Conservation (phyloP, 371 early-diverging fungal species). For the Circinella minor region DNA sequence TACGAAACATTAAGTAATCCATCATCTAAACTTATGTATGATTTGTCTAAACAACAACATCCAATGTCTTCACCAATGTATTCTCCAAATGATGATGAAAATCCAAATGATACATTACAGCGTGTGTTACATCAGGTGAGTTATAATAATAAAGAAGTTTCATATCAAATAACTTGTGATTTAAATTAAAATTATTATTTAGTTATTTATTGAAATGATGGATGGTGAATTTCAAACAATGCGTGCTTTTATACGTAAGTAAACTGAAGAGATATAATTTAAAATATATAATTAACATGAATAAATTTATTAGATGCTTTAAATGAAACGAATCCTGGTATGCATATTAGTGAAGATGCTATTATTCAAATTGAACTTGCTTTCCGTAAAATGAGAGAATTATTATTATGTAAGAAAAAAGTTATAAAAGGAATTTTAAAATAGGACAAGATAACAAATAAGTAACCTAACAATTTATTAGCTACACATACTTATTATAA, state of each 20-base stretch:
- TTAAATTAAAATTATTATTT: neutral
- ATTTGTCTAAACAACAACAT: slow-evolving; percentile 35
- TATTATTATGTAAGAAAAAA: slow-evolving; percentile 56
- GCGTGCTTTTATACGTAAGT: slow-evolving; percentile 66
- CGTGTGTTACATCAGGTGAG: slow-evolving; percentile 62
- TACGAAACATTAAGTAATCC: slow-evolving; percentile 70
- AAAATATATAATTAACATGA: neutral
- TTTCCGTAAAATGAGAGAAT: slow-evolving; percentile 59
- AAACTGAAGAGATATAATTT: too few species aligned
- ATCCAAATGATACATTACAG: slow-evolving; percentile 56
- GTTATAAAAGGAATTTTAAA: too few species aligned
- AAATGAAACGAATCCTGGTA: slow-evolving; percentile 55
- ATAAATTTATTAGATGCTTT: slow-evolving; percentile 35
- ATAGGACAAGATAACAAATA: neutral
- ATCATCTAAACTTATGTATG: slow-evolving; percentile 57
- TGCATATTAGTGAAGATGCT: slow-evolving; percentile 66
- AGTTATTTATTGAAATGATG: slow-evolving; percentile 69
- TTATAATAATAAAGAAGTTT: neutral
- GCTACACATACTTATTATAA: slow-evolving; percentile 68
- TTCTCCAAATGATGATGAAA: slow-evolving; percentile 24
- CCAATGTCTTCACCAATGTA: slow-evolving; percentile 24
- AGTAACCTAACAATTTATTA: slow-evolving; percentile 6
- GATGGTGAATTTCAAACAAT: slow-evolving; percentile 72
- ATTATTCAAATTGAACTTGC: slow-evolving; percentile 64
- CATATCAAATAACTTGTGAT: neutral